A percentile compares a stretch with the other conserved stretches of the same genome.
Evolutionary conservation across 306 rosid species (phyloP).

Genomic region (Vicia villosa): DNA sequence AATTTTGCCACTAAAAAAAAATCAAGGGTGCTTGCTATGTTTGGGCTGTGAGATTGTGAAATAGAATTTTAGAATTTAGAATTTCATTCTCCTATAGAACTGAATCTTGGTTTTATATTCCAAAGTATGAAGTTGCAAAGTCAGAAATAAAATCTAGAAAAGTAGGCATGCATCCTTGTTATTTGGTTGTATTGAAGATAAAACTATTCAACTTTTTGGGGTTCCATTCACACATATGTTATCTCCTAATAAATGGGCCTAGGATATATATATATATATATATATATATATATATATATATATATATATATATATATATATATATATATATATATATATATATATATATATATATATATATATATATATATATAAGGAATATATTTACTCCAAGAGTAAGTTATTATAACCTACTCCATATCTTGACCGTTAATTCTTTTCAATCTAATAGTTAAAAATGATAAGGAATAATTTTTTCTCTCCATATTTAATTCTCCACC

Average conservation of each 20-base stretch:
- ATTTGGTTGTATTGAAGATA: slow-evolving; percentile 18
- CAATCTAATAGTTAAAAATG: too few relatives aligned
- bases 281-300: too few relatives aligned
- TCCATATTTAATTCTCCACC: too few relatives aligned
- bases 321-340: too few relatives aligned
- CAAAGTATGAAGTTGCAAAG: slow-evolving; percentile 30
- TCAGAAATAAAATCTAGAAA: slow-evolving; percentile 18
- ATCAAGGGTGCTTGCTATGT: slow-evolving; percentile 23
- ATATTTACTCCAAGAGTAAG: too few relatives aligned
- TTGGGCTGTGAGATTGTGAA: slow-evolving; percentile 33
- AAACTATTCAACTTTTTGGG: slow-evolving; percentile 3
- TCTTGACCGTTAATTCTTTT: too few relatives aligned
- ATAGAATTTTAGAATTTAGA: slow-evolving; percentile 32
- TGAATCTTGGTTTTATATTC: slow-evolving; percentile 42
- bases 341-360: too few relatives aligned
- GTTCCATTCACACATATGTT: slow-evolving; percentile 28
- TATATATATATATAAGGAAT: too few relatives aligned
- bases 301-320: too few relatives aligned
- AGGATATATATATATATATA: too few relatives aligned
- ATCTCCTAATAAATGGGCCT: background rate
- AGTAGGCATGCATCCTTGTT: background rate
- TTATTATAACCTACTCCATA: too few relatives aligned
- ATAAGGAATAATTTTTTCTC: too few relatives aligned
- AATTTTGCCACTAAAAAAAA: slow-evolving; percentile 27
- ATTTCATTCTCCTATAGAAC: slow-evolving; percentile 29